These are phyloP conservation scores for Yarrowia sp. DNA, from an alignment of 805 yeast species.

Conservation along the genomic window DNA sequence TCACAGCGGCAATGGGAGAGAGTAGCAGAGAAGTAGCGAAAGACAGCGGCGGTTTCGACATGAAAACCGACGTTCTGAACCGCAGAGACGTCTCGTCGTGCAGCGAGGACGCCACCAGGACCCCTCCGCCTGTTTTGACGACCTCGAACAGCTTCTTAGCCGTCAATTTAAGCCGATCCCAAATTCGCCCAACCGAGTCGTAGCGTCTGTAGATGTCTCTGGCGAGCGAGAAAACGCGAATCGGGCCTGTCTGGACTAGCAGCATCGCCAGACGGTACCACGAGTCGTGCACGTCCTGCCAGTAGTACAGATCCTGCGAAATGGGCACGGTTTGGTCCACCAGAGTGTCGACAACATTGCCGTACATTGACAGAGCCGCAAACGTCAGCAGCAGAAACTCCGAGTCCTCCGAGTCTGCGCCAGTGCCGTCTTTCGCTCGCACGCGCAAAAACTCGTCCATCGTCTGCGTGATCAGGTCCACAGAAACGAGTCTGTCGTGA, in stretches of 20 bases:
- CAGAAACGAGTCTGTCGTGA: conserved; percentile 5
- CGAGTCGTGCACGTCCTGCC: conserved; percentile 44
- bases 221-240: conserved; percentile 11
- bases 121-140: not conserved
- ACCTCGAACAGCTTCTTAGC: not conserved
- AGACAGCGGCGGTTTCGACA: conserved; percentile 17
- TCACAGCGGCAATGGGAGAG: conserved; percentile 8
- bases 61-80: not conserved
- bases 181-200: not conserved
- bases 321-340: conserved; percentile 46
- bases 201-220: not conserved
- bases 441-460: conserved; percentile 15
- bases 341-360: conserved; percentile 40
- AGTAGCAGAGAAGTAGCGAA: not conserved
- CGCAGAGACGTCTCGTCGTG: conserved; percentile 5
- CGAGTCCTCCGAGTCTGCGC: not conserved
- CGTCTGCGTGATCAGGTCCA: not conserved
- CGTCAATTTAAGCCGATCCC: conserved; percentile 18
- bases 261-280: conserved; percentile 40
- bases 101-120: not conserved
- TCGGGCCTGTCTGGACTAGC: conserved; percentile 42
- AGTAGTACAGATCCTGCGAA: conserved; percentile 48
- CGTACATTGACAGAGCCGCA: conserved; percentile 40
- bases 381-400: conserved; percentile 31
- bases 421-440: not conserved